Evolutionary conservation across 148 eudicot species (phyloP).

Genomic region (Spergularia bocconei): DNA sequence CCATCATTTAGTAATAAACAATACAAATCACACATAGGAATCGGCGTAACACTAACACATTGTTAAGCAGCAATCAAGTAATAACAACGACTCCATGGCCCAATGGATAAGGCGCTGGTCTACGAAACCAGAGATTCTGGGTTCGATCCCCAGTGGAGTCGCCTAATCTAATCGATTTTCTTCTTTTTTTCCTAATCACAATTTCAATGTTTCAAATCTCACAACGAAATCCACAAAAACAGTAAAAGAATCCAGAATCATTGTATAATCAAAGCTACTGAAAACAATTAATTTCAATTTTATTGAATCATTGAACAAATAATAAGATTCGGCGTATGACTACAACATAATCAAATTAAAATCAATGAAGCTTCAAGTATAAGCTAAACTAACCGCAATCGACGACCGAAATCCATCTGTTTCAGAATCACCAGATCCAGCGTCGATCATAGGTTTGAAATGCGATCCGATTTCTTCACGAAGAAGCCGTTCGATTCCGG

Average conservation of each 20-base stretch:
- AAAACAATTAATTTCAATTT: too few species aligned
- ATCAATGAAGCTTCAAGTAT: background rate
- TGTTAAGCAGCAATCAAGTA: background rate
- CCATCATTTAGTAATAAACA: too few species aligned
- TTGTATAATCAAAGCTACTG: background rate
- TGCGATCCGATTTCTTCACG: background rate
- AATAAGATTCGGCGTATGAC: background rate
- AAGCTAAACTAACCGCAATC: conserved; percentile 17
- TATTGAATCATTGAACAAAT: too few species aligned
- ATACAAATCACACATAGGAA: too few species aligned
- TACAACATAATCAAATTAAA: background rate
- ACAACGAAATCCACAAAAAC: background rate
- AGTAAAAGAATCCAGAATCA: background rate
- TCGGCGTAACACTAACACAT: too few species aligned
- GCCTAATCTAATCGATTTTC: background rate
- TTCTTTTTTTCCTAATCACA: background rate
- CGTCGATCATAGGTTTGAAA: too few species aligned
- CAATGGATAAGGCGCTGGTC: conserved; percentile 99
- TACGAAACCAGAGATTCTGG: conserved; percentile 98
- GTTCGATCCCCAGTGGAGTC: conserved; percentile 94
- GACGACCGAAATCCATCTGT: background rate
- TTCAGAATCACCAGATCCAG: too few species aligned
- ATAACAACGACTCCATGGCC: conserved; percentile 57
- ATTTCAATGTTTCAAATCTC: background rate
- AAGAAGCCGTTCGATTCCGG: background rate